phyloP scores from a whole-genome alignment of 176 grass and related monocot genomes.

The Carex scoparia region DNA sequence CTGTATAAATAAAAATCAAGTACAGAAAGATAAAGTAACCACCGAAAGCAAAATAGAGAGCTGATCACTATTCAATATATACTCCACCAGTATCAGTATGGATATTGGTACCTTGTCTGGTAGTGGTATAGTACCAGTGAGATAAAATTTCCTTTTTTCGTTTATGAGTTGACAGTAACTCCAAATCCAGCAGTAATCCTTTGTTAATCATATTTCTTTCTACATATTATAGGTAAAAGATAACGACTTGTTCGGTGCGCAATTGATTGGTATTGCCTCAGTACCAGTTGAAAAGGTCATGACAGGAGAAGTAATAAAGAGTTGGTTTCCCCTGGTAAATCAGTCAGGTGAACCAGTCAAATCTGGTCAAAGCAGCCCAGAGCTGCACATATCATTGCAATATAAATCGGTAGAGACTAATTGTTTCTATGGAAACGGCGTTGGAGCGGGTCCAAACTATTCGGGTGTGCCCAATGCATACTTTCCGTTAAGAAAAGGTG shows the following conservation, averaged over 20 bases:
- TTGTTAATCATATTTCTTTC: background rate
- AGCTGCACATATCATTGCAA: conserved; percentile 62
- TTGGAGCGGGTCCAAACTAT: conserved; percentile 39
- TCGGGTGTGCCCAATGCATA: conserved; percentile 81
- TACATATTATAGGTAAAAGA: conserved; percentile 37
- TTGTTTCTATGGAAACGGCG: conserved; percentile 54
- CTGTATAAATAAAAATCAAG: background rate
- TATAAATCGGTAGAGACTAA: conserved; percentile 61
- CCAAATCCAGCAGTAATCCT: background rate
- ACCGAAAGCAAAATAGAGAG: background rate
- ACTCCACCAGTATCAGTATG: background rate
- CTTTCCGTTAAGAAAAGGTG: conserved; percentile 77
- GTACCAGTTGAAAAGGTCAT: conserved; percentile 67
- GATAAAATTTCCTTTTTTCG: background rate
- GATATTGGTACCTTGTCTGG: background rate
- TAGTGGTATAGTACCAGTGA: background rate
- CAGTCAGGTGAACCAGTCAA: conserved; percentile 39
- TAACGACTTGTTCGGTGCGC: conserved; percentile 87
- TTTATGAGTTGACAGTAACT: background rate
- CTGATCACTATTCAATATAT: background rate
- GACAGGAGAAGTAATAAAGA: conserved; percentile 35
- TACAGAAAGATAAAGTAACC: background rate
- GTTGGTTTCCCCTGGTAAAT: conserved; percentile 69
- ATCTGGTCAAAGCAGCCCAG: conserved; percentile 23
- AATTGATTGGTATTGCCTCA: conserved; percentile 76